Conservation (phyloP, 805 yeast species). For the Zygoascus biomembranicola region DNA sequence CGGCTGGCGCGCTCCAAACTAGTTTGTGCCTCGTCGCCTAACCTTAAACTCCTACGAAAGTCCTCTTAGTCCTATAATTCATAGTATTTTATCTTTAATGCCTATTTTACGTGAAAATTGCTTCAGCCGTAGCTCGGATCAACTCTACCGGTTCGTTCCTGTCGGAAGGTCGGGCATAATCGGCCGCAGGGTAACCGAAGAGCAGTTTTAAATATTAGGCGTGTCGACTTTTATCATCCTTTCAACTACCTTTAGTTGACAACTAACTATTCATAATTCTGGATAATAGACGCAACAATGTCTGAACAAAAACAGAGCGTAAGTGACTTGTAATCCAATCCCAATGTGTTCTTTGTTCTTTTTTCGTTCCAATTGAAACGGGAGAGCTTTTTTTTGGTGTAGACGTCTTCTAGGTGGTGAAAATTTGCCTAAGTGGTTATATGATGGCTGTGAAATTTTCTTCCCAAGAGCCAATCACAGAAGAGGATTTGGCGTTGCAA, state of each 20-base stretch:
- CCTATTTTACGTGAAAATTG: not conserved
- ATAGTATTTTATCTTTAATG: not conserved
- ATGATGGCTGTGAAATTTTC: not conserved
- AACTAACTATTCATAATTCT: not conserved
- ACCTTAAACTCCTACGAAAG: slow-evolving; percentile 1
- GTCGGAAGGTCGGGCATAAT: not conserved
- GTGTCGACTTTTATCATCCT: not conserved
- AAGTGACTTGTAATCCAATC: not conserved
- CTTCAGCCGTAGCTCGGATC: not conserved
- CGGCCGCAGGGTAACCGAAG: not conserved
- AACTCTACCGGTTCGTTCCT: not conserved
- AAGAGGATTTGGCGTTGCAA: not conserved
- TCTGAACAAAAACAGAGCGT: not conserved
- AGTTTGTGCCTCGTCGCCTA: slow-evolving; percentile 8
- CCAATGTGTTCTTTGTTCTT: not conserved
- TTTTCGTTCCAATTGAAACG: too few relatives aligned
- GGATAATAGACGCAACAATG: not conserved
- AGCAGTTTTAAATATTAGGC: not conserved
- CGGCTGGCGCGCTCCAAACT: slow-evolving; percentile 3
- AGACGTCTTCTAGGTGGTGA: not conserved
- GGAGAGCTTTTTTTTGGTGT: too few relatives aligned
- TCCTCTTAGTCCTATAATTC: not conserved
- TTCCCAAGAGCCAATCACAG: not conserved
- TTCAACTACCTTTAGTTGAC: not conserved
- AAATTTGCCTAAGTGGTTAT: not conserved